Conservation (phyloP, 371 early-diverging fungal genomes). For the Haplosporangium sp. region DNA sequence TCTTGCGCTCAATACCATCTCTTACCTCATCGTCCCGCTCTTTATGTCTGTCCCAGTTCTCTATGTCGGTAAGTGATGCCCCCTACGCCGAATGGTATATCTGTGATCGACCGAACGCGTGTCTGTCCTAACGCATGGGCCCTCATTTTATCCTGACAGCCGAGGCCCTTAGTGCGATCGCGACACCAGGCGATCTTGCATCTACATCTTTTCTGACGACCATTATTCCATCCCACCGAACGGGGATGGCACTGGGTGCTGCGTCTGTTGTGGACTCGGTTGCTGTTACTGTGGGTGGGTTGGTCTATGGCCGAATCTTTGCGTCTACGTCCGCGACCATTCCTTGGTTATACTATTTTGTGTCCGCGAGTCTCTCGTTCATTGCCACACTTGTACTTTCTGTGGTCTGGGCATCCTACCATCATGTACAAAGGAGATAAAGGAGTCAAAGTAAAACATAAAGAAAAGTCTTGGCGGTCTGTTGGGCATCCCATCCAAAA, state of each 20-base stretch:
- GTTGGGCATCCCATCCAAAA: background rate
- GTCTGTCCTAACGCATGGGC: too few relatives aligned
- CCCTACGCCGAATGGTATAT: too few relatives aligned
- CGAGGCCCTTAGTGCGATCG: background rate
- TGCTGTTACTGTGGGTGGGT: background rate
- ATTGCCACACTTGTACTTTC: background rate
- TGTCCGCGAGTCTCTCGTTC: constrained; percentile 1
- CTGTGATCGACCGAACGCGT: too few relatives aligned
- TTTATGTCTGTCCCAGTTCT: constrained; percentile 11
- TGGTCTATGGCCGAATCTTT: constrained; percentile 18
- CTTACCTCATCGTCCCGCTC: background rate
- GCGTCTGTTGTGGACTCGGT: constrained; percentile 2
- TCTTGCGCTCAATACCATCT: background rate
- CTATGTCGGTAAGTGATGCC: constrained; percentile 10
- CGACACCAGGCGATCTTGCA: background rate
- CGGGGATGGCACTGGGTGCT: constrained; percentile 16
- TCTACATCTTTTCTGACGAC: constrained; percentile 10
- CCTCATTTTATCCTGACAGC: background rate
- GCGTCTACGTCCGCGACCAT: constrained; percentile 14
- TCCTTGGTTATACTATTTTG: constrained; percentile 16
- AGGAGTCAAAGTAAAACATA: background rate
- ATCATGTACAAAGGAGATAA: background rate
- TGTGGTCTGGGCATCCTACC: constrained; percentile 7
- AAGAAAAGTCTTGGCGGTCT: background rate
- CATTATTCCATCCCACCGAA: constrained; percentile 5